phyloP scores from a whole-genome alignment of 1,139 yeast genomes.

The Wickerhamomyces sp. region DNA sequence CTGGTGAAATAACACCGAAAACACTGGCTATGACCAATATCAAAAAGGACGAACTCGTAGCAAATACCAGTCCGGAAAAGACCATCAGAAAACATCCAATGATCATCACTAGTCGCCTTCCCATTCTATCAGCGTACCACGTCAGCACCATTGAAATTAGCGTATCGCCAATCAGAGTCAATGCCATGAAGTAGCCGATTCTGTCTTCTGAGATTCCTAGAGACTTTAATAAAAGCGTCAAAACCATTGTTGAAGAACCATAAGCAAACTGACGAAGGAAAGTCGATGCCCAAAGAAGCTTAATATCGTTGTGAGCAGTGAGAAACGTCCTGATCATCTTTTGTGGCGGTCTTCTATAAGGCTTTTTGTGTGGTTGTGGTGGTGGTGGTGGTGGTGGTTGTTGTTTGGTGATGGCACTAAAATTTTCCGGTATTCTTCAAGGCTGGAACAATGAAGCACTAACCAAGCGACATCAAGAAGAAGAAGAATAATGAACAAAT shows the following conservation, averaged over 20 bases:
- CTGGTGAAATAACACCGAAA: constrained; percentile 76
- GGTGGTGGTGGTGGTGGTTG: too few relatives aligned
- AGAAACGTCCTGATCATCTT: background rate
- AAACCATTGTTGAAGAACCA: constrained; percentile 77
- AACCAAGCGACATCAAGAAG: too few relatives aligned
- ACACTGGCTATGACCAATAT: constrained; percentile 60
- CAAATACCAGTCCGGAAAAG: constrained; percentile 62
- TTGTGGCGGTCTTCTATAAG: background rate
- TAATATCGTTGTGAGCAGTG: constrained; percentile 39
- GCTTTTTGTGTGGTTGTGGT: background rate
- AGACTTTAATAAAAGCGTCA: constrained; percentile 62
- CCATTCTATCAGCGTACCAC: constrained; percentile 74
- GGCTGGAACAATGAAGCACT: too few relatives aligned
- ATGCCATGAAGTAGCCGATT: constrained; percentile 80
- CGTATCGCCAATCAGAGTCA: constrained; percentile 79
- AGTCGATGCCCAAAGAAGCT: constrained; percentile 65
- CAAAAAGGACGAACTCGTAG: constrained; percentile 44
- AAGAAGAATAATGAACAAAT: constrained; percentile 1
- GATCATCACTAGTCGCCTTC: constrained; percentile 62
- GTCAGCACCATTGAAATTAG: constrained; percentile 65
- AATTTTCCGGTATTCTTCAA: too few relatives aligned
- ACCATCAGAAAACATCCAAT: constrained; percentile 70
- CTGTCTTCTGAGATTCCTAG: constrained; percentile 50
- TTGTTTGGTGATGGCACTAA: too few relatives aligned
- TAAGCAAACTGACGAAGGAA: constrained; percentile 72